phyloP scores from a whole-genome alignment of 176 grass and related monocot genomes.

The Phoenix dactylifera region DNA sequence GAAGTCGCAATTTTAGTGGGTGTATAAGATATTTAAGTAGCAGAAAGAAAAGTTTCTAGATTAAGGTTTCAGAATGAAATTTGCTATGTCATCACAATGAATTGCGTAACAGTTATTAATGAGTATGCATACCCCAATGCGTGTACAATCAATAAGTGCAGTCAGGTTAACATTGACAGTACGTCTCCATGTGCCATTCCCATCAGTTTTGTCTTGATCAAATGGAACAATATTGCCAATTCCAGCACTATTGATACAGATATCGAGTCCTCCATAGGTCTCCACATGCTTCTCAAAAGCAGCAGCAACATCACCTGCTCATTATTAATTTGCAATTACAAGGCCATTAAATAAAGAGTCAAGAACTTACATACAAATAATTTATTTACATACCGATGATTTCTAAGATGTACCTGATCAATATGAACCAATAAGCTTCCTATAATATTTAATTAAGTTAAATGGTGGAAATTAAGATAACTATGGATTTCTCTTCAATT shows the following conservation, averaged over 20 bases:
- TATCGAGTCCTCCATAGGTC: conserved; percentile 75
- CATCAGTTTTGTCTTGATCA: conserved; percentile 74
- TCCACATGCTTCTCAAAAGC: conserved; percentile 79
- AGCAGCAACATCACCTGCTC: conserved; percentile 56
- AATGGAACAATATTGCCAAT: conserved; percentile 31
- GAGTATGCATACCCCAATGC: conserved; percentile 52
- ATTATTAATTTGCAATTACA: conserved; percentile 18
- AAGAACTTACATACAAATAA: neutral
- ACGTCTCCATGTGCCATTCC: conserved; percentile 72
- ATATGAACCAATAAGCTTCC: no score
- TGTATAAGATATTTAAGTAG: no score
- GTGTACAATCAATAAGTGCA: conserved; percentile 89
- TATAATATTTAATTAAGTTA: no score
- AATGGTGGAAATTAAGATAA: no score
- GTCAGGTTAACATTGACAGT: conserved; percentile 73
- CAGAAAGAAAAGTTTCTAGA: no score
- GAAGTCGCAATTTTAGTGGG: no score
- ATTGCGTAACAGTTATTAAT: no score
- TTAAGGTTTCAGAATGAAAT: no score
- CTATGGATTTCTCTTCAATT: no score
- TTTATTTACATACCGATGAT: neutral
- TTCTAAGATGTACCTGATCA: no score
- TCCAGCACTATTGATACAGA: conserved; percentile 92
- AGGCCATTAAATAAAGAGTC: neutral
- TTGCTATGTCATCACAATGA: no score